Evolutionary conservation across 331 rosid species (phyloP).

Genomic region (Stylosanthes scabra): DNA sequence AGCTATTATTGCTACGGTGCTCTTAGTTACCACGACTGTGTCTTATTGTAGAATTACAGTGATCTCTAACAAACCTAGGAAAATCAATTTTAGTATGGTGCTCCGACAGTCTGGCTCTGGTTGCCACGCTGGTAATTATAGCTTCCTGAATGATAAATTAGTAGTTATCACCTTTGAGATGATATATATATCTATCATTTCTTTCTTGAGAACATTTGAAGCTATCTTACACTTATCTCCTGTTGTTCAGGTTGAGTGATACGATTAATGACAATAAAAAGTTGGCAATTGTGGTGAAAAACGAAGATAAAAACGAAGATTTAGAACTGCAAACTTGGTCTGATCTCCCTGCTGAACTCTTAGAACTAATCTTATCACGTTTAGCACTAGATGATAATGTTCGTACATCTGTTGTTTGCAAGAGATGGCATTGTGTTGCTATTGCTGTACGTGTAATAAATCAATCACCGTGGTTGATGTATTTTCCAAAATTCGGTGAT

Average conservation of each 20-base stretch:
- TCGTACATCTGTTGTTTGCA: slow-evolving; percentile 73
- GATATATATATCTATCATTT: no score
- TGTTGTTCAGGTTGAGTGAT: slow-evolving; percentile 64
- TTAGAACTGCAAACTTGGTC: slow-evolving; percentile 73
- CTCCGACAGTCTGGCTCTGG: no score
- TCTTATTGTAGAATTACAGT: no score
- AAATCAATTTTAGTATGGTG: no score
- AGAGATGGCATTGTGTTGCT: slow-evolving; percentile 76
- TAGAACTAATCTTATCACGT: slow-evolving; percentile 61
- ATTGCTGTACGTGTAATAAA: slow-evolving; percentile 67
- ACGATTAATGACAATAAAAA: slow-evolving; percentile 41
- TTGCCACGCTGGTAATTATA: no score
- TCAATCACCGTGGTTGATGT: slow-evolving; percentile 82
- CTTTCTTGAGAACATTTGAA: not conserved
- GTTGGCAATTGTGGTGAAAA: no score
- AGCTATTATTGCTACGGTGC: no score
- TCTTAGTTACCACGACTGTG: no score
- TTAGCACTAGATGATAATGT: slow-evolving; percentile 63
- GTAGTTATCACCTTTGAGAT: no score
- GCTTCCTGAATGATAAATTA: no score
- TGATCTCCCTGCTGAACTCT: slow-evolving; percentile 73
- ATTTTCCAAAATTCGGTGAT: slow-evolving; percentile 73
- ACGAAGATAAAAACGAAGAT: slow-evolving; percentile 44
- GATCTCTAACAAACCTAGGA: no score
- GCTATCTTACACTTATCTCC: slow-evolving; percentile 14